Evolutionary conservation across 306 rosid genomes (phyloP).

Genomic region (Psophocarpus tetragonolobus): DNA sequence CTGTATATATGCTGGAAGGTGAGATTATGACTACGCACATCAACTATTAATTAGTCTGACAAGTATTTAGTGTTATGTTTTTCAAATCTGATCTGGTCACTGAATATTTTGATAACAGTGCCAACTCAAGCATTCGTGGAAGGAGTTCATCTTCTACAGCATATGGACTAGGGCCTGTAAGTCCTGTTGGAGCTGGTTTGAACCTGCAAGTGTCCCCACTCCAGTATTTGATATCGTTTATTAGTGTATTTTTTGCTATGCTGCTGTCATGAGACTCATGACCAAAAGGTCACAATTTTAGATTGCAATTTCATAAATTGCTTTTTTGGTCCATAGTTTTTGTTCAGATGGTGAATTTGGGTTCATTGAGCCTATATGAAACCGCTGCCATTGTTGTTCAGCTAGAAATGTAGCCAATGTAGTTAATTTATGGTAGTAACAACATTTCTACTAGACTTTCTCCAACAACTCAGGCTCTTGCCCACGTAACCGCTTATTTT

Average conservation of each 20-base stretch:
- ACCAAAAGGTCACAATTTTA: constrained; percentile 32
- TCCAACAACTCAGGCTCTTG: no score
- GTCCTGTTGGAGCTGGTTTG: constrained; percentile 47
- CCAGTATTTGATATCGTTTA: constrained; percentile 44
- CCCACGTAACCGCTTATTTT: no score
- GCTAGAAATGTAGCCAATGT: no score
- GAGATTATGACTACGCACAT: constrained; percentile 32
- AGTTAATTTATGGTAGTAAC: no score
- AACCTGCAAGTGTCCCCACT: constrained; percentile 45
- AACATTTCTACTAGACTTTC: no score
- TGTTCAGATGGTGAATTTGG: constrained; percentile 12
- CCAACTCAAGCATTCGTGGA: constrained; percentile 48
- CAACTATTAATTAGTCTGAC: not conserved
- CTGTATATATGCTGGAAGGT: constrained; percentile 85
- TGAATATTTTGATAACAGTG: constrained; percentile 51
- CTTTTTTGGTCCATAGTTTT: not conserved
- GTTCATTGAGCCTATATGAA: no score
- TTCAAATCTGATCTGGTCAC: constrained; percentile 1
- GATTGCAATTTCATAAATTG: not conserved
- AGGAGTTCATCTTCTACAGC: constrained; percentile 53
- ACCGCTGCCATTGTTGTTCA: no score
- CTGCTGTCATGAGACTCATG: constrained; percentile 45
- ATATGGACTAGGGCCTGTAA: constrained; percentile 55
- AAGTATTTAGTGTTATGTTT: not conserved
- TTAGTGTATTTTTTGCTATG: constrained; percentile 32